Percentiles rank a stretch among this genome's conserved stretches.
These are phyloP conservation scores for Madurella fahalii DNA, from an alignment of 2,329 filamentous ascomycete genomes.

Conservation along the genomic window DNA sequence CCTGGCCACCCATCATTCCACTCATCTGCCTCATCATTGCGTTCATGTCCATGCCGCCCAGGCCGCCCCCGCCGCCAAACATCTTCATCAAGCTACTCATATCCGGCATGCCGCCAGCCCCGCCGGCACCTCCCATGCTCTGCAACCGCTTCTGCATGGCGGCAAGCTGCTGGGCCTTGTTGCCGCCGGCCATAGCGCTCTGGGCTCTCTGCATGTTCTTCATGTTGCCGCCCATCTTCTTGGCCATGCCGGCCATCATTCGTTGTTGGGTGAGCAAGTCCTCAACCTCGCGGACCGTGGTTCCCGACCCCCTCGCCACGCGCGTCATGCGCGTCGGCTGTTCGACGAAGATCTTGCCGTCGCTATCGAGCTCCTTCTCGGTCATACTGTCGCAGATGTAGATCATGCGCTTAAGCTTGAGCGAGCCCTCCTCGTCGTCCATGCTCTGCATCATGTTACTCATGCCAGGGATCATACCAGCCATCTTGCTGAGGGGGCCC, in stretches of 20 bases:
- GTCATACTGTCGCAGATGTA: conserved; percentile 99
- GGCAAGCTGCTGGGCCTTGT: conserved; percentile 88
- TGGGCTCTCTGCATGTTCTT: conserved; percentile 96
- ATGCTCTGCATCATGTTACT: conserved; percentile 91
- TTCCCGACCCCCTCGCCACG: conserved; percentile 84
- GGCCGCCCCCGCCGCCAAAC: conserved; percentile 69
- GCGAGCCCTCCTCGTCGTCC: conserved; percentile 92
- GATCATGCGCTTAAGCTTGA: conserved; percentile 96
- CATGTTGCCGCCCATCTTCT: conserved; percentile 97
- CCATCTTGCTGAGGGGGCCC: conserved; percentile 95
- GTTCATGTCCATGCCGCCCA: conserved; percentile 72
- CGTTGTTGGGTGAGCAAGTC: conserved; percentile 95
- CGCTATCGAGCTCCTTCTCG: conserved; percentile 87
- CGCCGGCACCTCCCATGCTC: conserved; percentile 78
- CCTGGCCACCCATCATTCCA: conserved; percentile 39
- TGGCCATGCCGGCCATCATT: conserved; percentile 99
- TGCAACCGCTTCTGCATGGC: conserved; percentile 96
- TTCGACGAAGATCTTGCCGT: conserved; percentile 90
- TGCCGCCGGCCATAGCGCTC: conserved; percentile 82
- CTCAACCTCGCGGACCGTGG: conserved; percentile 87
- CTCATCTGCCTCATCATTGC: conserved; percentile 74
- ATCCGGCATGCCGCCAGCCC: conserved; percentile 65
- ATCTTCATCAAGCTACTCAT: conserved; percentile 89
- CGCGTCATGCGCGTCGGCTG: conserved; percentile 91
- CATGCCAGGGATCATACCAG: conserved; percentile 96